Evolutionary conservation across 345 rosid genomes (phyloP).

Genomic region (Rhodamnia rubescens): DNA sequence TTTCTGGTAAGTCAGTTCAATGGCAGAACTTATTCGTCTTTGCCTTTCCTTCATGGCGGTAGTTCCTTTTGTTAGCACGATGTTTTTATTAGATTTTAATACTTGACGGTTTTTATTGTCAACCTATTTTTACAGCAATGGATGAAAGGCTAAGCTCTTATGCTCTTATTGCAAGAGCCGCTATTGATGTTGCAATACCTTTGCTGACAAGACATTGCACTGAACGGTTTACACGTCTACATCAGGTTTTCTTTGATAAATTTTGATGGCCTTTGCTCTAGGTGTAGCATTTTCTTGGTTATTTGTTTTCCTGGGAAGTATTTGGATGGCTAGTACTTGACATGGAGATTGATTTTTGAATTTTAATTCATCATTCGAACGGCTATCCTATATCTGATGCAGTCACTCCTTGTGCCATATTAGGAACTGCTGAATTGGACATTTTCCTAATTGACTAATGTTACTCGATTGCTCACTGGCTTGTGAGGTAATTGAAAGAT

Average conservation of each 20-base stretch:
- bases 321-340: neutral
- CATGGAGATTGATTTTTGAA: neutral
- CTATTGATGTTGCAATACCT: slow-evolving; percentile 74
- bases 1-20: slow-evolving; percentile 50
- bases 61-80: neutral
- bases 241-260: slow-evolving; percentile 54
- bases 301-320: neutral
- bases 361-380: neutral
- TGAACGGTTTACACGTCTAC: slow-evolving; percentile 61
- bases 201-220: slow-evolving; percentile 54
- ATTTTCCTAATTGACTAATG: neutral
- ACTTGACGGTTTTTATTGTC: neutral
- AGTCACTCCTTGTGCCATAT: neutral
- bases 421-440: neutral
- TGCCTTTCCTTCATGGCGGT: neutral
- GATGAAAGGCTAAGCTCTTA: slow-evolving; percentile 91
- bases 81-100: neutral
- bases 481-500: neutral
- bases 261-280: neutral
- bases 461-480: neutral
- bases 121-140: slow-evolving; percentile 59
- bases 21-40: neutral
- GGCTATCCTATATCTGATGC: neutral
- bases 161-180: slow-evolving; percentile 94
- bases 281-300: neutral